A percentile compares a stretch with the other conserved stretches of the same genome.
Conservation (phyloP, 2,329 filamentous ascomycete genomes). For the Fusarium fracticaudum region DNA sequence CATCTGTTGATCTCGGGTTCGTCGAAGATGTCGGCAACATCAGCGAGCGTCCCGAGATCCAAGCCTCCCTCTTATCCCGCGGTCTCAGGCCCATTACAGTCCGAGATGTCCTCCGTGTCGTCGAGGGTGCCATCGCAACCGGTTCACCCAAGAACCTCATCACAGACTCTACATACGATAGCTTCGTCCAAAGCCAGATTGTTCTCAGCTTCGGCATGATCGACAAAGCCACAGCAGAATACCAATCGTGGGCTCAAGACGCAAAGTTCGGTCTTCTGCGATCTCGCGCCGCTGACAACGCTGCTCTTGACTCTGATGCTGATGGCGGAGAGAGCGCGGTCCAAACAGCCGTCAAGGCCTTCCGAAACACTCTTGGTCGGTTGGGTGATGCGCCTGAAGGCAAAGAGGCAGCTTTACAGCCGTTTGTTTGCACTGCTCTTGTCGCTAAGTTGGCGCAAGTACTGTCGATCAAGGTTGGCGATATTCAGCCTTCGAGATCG, state of each 20-base stretch:
- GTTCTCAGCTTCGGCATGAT: constrained; percentile 39
- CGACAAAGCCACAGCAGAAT: constrained; percentile 34
- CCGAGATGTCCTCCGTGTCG: constrained; percentile 35
- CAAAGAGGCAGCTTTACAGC: constrained; percentile 30
- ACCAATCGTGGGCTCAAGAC: constrained; percentile 39
- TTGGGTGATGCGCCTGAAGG: constrained; percentile 26
- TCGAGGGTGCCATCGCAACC: constrained; percentile 35
- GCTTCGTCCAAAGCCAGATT: constrained; percentile 32
- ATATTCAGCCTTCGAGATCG: constrained; percentile 35
- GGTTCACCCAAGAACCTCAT: constrained; percentile 19
- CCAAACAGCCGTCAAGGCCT: constrained; percentile 38
- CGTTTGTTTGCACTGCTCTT: constrained; percentile 33
- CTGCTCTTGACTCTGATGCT: constrained; percentile 20
- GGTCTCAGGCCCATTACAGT: constrained; percentile 39
- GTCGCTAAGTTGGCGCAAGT: constrained; percentile 38
- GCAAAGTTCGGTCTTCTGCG: constrained; percentile 34
- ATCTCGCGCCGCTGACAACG: constrained; percentile 28
- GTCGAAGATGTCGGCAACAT: constrained; percentile 39
- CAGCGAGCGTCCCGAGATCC: constrained; percentile 37
- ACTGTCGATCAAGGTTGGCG: constrained; percentile 35
- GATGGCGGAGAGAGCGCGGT: constrained; percentile 34
- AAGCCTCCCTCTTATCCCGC: constrained; percentile 29
- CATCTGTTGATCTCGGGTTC: constrained; percentile 34
- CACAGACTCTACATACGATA: constrained; percentile 21
- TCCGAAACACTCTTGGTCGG: constrained; percentile 20